phyloP scores from a whole-genome alignment of 2,329 filamentous ascomycete genomes.

The Nothomitra cinnamomea region DNA sequence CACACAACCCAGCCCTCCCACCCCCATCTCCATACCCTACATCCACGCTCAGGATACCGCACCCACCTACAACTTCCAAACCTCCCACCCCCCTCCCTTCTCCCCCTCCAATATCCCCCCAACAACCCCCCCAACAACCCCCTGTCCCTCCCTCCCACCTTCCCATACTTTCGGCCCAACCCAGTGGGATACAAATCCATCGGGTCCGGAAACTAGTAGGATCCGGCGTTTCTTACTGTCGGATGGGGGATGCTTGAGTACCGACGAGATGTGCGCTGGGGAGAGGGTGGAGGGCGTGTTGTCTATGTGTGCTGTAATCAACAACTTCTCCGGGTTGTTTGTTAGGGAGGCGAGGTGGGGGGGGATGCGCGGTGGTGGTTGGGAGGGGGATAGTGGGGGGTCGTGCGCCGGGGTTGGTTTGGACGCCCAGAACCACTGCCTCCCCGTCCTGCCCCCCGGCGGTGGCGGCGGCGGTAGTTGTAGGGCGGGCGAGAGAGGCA shows the following conservation, averaged over 20 bases:
- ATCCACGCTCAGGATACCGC: neutral
- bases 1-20: too few species aligned
- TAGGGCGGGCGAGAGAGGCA: constrained; percentile 2
- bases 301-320: constrained; percentile 45
- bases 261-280: constrained; percentile 1
- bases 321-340: neutral
- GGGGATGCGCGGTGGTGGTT: neutral
- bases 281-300: constrained; percentile 15
- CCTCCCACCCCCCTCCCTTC: constrained; percentile 35
- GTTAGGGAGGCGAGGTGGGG: constrained; percentile 2
- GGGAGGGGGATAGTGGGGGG: neutral
- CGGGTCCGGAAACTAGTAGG: constrained; percentile 67
- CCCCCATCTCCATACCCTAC: too few species aligned
- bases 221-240: constrained; percentile 35
- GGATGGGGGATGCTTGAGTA: constrained; percentile 11
- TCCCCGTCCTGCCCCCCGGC: constrained; percentile 9
- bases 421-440: neutral
- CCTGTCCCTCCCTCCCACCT: constrained; percentile 56
- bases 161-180: constrained; percentile 68
- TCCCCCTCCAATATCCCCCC: constrained; percentile 34
- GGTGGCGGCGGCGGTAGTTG: too few species aligned
- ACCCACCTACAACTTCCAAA: constrained; percentile 35
- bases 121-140: constrained; percentile 52
- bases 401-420: neutral
- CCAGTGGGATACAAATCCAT: constrained; percentile 70